Base-by-base conservation (phyloP, 768 basidiomycete species). In the Cystobasidium ongulense region DNA sequence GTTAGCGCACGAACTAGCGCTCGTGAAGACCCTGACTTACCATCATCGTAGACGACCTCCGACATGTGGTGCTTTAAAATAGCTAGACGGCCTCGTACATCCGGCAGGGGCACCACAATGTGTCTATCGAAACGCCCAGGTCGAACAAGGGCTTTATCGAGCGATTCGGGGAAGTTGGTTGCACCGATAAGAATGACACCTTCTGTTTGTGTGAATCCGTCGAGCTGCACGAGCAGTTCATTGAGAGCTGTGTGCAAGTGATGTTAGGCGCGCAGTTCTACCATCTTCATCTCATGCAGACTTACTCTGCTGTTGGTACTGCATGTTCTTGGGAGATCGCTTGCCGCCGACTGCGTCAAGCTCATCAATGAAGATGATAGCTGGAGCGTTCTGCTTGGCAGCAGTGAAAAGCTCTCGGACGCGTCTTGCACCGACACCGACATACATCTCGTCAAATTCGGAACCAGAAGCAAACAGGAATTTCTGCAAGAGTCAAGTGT, bases 301-400 rank as follows among this genome's bases (percentile, higher is more conserved):
- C 68, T 38, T 27, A 71, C 68, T 82, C 75, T 83, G 83, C 72
- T 82, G 83, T 80, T 81, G 81, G 68, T 82, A 81, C 81, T 92
- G 89, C 76, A 91, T 89, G 61, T 79, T 76, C 72, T 89, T 86
- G 74, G 85, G 87, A 77, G 87, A 89, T 54, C 93, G 88, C 76
- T 82, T 83, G 25, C 78, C 77, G 15, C 96, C 96, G 77, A 99
- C 98, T 62, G 96, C 96, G 81, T 99, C 96, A 76, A 99, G 97
- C 83, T 99, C 96, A 81, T 99, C 96, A 76, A 99, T 87, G 82
- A 99, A 99, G 81, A 99, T 91, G 84, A 99, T 99, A 80, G 92
- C 94, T 0, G 96, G 96, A 74, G 94, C 87, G 80, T 91, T 91
- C 83, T 95, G 94, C 65, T 93, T 87, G 27, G 96, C 96, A 5